These are phyloP conservation scores for Elsinoe arachidis DNA, from an alignment of 2,329 filamentous ascomycete species.

Conservation along the genomic window DNA sequence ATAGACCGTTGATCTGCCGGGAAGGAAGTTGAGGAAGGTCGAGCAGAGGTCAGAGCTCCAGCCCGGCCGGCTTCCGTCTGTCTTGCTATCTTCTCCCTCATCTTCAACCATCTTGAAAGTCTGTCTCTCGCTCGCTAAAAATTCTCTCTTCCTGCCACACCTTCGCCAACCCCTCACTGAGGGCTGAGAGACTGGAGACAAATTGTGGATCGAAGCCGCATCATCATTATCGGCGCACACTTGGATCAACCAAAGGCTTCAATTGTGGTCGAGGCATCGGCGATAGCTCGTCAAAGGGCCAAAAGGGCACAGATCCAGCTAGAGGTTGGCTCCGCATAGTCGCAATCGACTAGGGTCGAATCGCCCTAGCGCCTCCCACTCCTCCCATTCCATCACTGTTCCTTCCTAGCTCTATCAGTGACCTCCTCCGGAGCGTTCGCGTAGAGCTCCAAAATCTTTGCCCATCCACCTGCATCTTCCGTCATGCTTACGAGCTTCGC, in stretches of 20 bases:
- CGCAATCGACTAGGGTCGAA: constrained; percentile 5
- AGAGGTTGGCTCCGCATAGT: constrained; percentile 5
- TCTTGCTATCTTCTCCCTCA: not conserved
- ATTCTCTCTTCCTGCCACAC: not conserved
- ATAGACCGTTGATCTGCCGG: constrained; percentile 11
- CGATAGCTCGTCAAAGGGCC: constrained; percentile 10
- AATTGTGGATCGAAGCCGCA: not conserved
- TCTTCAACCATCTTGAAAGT: not conserved
- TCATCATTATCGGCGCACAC: not conserved
- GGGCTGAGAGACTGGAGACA: not conserved
- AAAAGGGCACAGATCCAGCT: not conserved
- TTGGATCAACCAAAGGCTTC: not conserved
- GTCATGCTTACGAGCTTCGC: constrained; percentile 4
- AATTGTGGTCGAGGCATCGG: not conserved
- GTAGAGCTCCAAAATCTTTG: not conserved
- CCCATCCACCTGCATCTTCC: not conserved
- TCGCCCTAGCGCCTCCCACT: constrained; percentile 9
- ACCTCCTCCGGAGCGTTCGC: not conserved
- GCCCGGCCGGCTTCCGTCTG: constrained; percentile 4
- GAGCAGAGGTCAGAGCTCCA: constrained; percentile 3
- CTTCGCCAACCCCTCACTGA: not conserved
- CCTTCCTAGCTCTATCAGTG: constrained; percentile 8
- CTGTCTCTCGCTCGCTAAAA: constrained; percentile 2
- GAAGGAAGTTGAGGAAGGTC: not conserved
- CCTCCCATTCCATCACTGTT: constrained; percentile 6